Percentiles rank a stretch among this genome's conserved stretches.
Conservation (phyloP, 352 stramenopile species). For the Pythium phragmiticola region DNA sequence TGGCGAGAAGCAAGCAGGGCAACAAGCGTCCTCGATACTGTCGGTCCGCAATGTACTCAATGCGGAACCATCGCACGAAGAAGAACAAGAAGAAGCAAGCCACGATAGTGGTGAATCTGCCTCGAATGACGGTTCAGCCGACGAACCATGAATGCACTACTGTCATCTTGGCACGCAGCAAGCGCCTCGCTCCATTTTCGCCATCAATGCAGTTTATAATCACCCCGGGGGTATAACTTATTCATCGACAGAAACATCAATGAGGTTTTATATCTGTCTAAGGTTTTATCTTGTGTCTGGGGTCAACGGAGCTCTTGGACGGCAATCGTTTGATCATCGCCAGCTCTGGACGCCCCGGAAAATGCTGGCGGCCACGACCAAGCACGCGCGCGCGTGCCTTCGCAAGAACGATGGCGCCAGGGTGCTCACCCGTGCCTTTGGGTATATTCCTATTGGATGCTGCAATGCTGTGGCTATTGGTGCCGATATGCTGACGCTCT, state of each 20-base stretch:
- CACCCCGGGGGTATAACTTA: conserved; percentile 15
- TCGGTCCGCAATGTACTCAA: conserved; percentile 22
- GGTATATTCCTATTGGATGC: conserved; percentile 35
- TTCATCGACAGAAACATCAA: not conserved
- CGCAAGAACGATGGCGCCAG: conserved; percentile 46
- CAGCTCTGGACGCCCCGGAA: not conserved
- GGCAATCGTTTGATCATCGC: conserved; percentile 25
- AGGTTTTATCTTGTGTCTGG: conserved; percentile 23
- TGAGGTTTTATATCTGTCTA: conserved; percentile 3
- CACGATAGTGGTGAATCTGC: not conserved
- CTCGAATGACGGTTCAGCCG: not conserved
- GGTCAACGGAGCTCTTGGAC: conserved; percentile 20
- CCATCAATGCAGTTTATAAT: not conserved
- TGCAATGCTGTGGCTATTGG: not conserved
- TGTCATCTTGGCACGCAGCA: not conserved
- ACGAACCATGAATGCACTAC: conserved; percentile 1
- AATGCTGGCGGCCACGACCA: conserved; percentile 28
- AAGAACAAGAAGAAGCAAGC: not conserved
- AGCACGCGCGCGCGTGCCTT: conserved; percentile 24
- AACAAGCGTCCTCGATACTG: not conserved
- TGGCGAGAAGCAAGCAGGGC: not conserved
- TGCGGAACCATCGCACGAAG: conserved; percentile 9
- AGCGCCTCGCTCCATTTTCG: not conserved
- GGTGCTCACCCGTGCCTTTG: conserved; percentile 55
- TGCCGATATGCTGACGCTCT: not conserved